Evolutionary conservation across 2,329 filamentous ascomycete species (phyloP).

Genomic region (Emergomyces africanus): DNA sequence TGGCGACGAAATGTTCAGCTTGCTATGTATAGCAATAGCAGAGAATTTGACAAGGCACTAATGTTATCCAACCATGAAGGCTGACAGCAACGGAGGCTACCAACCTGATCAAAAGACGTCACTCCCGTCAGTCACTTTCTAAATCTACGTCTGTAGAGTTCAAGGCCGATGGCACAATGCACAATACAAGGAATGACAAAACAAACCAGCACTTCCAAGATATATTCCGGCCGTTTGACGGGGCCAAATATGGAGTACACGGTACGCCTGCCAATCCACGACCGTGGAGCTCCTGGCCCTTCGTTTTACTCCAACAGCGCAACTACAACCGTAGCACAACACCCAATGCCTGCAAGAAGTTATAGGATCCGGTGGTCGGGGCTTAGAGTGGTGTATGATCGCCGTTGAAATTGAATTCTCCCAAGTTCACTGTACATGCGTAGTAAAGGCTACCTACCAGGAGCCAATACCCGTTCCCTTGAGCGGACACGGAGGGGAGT

Average conservation of each 20-base stretch:
- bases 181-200: neutral
- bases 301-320: neutral
- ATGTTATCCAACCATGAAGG: neutral
- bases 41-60: neutral
- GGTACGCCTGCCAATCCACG: neutral
- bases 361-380: neutral
- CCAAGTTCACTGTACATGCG: neutral
- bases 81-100: neutral
- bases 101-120: neutral
- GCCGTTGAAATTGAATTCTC: neutral
- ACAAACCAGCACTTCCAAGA: neutral
- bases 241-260: neutral
- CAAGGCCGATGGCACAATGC: neutral
- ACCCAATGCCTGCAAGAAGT: neutral
- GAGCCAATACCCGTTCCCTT: neutral
- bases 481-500: neutral
- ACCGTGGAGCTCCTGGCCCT: neutral
- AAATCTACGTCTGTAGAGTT: neutral
- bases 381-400: neutral
- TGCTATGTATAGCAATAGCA: neutral
- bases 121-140: neutral
- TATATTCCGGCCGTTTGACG: neutral
- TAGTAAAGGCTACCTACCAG: neutral
- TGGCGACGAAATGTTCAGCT: neutral
- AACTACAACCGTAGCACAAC: neutral